Conservation (phyloP, 257 asterid genomes). For the Solanum bukasovii region DNA sequence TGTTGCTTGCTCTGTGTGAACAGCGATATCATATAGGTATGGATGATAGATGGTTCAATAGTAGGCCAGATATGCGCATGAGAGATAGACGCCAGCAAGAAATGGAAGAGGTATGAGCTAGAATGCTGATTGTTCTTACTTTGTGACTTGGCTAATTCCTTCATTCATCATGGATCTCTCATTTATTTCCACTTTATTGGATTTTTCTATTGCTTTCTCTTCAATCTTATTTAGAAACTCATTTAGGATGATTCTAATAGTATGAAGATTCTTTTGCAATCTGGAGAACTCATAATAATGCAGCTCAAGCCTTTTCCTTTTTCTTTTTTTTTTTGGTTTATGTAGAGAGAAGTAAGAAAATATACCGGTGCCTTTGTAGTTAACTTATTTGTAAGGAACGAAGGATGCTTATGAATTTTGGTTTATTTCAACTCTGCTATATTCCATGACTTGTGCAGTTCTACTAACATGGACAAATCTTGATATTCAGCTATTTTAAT, state of each 20-base stretch:
- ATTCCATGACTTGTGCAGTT: not conserved
- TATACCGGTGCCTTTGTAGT: not conserved
- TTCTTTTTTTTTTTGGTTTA: not conserved
- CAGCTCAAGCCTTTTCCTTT: not conserved
- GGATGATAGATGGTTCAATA: slow-evolving; percentile 60
- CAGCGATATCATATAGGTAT: slow-evolving; percentile 17
- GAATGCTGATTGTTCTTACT: not conserved
- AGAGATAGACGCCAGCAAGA: slow-evolving; percentile 37
- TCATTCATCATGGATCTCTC: not conserved
- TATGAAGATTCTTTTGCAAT: not conserved
- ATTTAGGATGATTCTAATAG: not conserved
- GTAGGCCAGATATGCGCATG: slow-evolving; percentile 48
- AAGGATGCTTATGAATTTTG: not conserved
- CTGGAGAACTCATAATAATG: not conserved
- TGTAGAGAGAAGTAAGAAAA: not conserved
- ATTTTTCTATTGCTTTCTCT: not conserved
- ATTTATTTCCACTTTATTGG: not conserved
- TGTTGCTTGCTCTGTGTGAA: not conserved
- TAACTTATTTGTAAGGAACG: not conserved
- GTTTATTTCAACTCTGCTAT: not conserved
- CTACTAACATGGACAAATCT: not conserved
- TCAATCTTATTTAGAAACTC: not conserved
- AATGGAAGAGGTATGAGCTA: slow-evolving; percentile 37
- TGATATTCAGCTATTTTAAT: not conserved
- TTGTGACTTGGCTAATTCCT: not conserved